Percentiles rank a stretch among this genome's conserved stretches.
These are phyloP conservation scores for Vigna nakashimae DNA, from an alignment of 306 rosid species.

Conservation along the genomic window DNA sequence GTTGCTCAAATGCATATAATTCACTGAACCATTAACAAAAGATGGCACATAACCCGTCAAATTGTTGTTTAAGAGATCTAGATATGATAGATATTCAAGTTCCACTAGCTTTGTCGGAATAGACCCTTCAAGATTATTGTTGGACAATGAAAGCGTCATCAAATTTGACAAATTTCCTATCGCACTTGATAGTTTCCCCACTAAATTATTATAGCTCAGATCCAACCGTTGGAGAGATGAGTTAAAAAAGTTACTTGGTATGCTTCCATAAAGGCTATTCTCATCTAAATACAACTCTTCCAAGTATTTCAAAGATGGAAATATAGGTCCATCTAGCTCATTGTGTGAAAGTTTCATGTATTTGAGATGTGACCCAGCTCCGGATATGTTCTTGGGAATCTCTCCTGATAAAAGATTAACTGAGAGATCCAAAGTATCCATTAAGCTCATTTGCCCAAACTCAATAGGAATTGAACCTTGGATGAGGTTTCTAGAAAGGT, in stretches of 20 bases:
- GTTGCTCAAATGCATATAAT: slow-evolving; percentile 1
- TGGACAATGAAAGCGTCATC: slow-evolving; percentile 19
- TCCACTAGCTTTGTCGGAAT: neutral
- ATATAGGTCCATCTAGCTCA: neutral
- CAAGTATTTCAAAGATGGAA: neutral
- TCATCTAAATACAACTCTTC: slow-evolving; percentile 5
- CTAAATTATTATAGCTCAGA: slow-evolving; percentile 15
- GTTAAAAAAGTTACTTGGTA: neutral
- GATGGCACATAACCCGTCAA: slow-evolving; percentile 19
- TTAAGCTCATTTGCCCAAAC: neutral
- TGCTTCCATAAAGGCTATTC: slow-evolving; percentile 15
- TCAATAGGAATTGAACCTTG: neutral
- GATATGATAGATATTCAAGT: neutral
- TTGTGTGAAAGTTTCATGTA: neutral
- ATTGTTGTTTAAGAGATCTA: slow-evolving; percentile 24
- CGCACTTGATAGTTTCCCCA: slow-evolving; percentile 22
- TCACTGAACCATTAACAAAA: neutral
- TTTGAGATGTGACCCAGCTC: neutral
- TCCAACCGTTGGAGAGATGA: neutral
- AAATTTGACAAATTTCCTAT: neutral
- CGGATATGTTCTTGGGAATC: neutral
- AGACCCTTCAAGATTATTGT: slow-evolving; percentile 39
- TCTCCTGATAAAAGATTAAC: slow-evolving; percentile 8
- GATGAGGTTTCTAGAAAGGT: neutral
- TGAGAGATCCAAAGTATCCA: slow-evolving; percentile 22